These are phyloP conservation scores for Pythium rhizo-oryzae DNA, from an alignment of 352 stramenopile genomes.

Conservation along the genomic window DNA sequence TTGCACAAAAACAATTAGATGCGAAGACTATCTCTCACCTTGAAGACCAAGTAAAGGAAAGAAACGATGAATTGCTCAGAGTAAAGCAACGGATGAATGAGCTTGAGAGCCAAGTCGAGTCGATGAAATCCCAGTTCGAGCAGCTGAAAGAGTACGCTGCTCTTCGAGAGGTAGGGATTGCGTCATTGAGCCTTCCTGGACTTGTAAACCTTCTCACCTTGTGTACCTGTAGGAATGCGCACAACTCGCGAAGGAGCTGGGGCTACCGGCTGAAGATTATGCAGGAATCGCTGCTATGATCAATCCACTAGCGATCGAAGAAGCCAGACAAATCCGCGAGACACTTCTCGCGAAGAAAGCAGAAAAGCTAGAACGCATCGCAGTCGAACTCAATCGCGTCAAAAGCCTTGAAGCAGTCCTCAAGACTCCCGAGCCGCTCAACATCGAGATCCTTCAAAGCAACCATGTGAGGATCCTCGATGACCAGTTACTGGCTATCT, in stretches of 20 bases:
- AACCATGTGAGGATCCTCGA: conserved; percentile 47
- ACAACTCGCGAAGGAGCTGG: conserved; percentile 15
- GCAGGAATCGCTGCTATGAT: conserved; percentile 15
- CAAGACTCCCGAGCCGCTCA: conserved; percentile 36
- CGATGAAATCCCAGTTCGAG: conserved; percentile 22
- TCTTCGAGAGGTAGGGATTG: conserved; percentile 13
- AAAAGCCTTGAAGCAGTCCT: conserved; percentile 53
- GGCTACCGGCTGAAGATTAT: conserved; percentile 9
- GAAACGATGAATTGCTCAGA: neutral
- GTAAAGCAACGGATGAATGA: conserved; percentile 5
- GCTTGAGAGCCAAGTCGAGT: conserved; percentile 15
- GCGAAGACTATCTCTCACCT: conserved; percentile 13
- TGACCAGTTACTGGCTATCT: conserved; percentile 58
- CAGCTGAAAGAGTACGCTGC: conserved; percentile 19
- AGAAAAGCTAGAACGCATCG: conserved; percentile 19
- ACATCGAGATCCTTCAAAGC: conserved; percentile 39
- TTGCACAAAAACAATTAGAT: conserved; percentile 10
- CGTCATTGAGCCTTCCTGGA: neutral
- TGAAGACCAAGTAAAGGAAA: conserved; percentile 3
- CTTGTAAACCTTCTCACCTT: neutral
- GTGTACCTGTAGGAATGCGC: conserved; percentile 9
- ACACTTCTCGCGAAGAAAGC: conserved; percentile 14
- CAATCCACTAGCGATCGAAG: conserved; percentile 13
- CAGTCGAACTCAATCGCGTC: conserved; percentile 37
- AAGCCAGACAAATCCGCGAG: conserved; percentile 10